Base-by-base conservation (phyloP, 192 early-diverging fungal species). In the Podila clonocystis region DNA sequence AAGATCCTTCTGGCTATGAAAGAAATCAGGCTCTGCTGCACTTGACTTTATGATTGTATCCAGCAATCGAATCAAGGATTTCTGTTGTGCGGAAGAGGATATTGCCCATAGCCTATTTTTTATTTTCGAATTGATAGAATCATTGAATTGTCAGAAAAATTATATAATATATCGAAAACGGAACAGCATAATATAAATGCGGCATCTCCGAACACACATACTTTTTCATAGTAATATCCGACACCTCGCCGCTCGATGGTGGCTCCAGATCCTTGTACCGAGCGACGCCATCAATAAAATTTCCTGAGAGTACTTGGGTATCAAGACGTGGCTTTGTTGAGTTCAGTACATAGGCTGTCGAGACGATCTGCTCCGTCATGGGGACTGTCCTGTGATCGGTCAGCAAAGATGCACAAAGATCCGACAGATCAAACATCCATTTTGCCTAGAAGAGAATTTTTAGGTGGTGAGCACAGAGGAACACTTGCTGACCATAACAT, bases 381-480 rank as follows among this genome's bases (percentile, higher is more conserved):
- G 15, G 15, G 0, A 24, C 9, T 61, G 64, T 50, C 26, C 30
- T 49, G 36, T 49, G n/a, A 9, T 55, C 30, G 9, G 30, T 28
- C 4, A 67, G 58, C 9, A 78, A 26, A 28, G 75, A 69, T 24
- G 68, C 55, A 36, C 63, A 76, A 17, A 76, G 20, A 26, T 36
- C 68, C 8, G 74, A 76, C 9, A 76, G 58, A 26, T 76, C 67
- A 13, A 20, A 29, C n/a, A 22, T 76, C 74, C 74, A 76, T 45
- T 17, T 45, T 15, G 41, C 41, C 41, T 45, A 45, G 0, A 45
- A 15, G 15, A 45, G 41, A 45, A 3, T 17, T 36, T 36, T 36
- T 36, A 36, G 9, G 34, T 2, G 0, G 34, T 1, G 34, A 36
- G 9, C 34, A 36, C 34, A 36, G 34, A 9, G 34, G 34, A 36